Conservation (phyloP, 192 early-diverging fungal genomes). For the Allomyces macrogynus region DNA sequence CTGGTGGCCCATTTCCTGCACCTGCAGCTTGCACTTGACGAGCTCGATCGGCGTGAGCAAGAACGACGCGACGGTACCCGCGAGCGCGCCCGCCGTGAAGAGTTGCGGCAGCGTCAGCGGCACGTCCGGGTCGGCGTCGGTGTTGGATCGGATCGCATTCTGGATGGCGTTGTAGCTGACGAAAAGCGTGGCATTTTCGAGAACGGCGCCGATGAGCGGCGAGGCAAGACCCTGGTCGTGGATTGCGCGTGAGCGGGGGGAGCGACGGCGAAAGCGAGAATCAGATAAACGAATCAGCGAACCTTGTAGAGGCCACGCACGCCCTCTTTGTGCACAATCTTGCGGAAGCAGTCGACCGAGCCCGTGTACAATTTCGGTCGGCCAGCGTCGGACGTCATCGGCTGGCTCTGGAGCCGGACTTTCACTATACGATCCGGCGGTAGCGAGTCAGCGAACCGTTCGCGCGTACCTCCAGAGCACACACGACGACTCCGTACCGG, state of each 20-base stretch:
- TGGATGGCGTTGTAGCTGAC: slow-evolving; percentile 73
- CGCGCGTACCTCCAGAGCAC: too few species aligned
- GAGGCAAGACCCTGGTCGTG: slow-evolving; percentile 59
- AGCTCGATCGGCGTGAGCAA: slow-evolving; percentile 88
- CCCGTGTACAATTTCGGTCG: slow-evolving; percentile 40
- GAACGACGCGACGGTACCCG: slow-evolving; percentile 68
- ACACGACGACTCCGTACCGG: slow-evolving; percentile 6
- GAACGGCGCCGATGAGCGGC: slow-evolving; percentile 79
- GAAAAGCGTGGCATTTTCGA: slow-evolving; percentile 82
- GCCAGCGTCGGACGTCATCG: slow-evolving; percentile 14
- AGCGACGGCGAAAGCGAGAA: not conserved
- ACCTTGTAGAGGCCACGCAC: slow-evolving; percentile 74
- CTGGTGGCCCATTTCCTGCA: slow-evolving; percentile 36
- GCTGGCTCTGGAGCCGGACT: slow-evolving; percentile 76
- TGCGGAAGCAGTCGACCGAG: slow-evolving; percentile 55
- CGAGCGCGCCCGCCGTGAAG: slow-evolving; percentile 57
- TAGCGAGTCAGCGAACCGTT: too few species aligned
- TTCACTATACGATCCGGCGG: slow-evolving; percentile 25
- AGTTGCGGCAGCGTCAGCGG: slow-evolving; percentile 46
- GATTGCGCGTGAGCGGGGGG: not conserved
- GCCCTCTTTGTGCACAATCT: slow-evolving; percentile 60
- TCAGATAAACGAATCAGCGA: slow-evolving; percentile 1
- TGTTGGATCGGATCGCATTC: slow-evolving; percentile 28
- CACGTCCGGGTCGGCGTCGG: slow-evolving; percentile 9
- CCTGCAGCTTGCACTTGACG: slow-evolving; percentile 91